Base-by-base conservation (phyloP, 305 asterid species). In the Fraxinus xanthoxyloides region DNA sequence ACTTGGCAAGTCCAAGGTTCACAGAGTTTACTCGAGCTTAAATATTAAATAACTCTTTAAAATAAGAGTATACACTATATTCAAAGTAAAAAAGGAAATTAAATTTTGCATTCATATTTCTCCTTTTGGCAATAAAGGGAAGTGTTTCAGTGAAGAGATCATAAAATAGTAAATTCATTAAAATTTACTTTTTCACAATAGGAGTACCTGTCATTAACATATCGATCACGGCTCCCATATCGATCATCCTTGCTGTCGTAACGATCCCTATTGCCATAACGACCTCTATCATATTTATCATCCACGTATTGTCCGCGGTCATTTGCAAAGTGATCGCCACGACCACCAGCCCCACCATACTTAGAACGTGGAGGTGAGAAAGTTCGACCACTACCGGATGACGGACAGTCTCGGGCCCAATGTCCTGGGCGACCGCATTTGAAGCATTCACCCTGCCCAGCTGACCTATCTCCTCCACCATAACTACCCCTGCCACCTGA, bases 341-440 rank as follows among this genome's bases (percentile, higher is more conserved):
- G 92, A 78, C 88, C 83, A 54, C 90, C 91, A 63, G 83, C 81
- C 65, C 94, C 95, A 73, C 89, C 92, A 84, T 89, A 93, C 91
- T 89, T 90, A 46, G 93, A 80, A 0, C 93, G 97, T 13, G 93
- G 92, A 34, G 98, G 93, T 5, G 97, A 88, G 83, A 93, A 81
- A 7, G 95, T 92, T 38, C 98, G 90, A 40, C 94, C 92, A 80
- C 97, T 96, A 70, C 93, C 95, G 8, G 88, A 89, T 19, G 94
- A 90, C 2, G 98, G 97, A 72, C 98, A 96, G 80, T 96, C 99
- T 17, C 99, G 92, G 51, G 98, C 98, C 98, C 99, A 96, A 43
- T 96, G 99, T 4, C 99, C 99, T 1, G 98, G 90, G 1, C 98
- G 94, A 38, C 99, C 98, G 77, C 99, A 96, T 89, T 88, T 96